These are phyloP conservation scores for Populus trichocarpa DNA, from an alignment of 441 rosid genomes.

Conservation along the genomic window DNA sequence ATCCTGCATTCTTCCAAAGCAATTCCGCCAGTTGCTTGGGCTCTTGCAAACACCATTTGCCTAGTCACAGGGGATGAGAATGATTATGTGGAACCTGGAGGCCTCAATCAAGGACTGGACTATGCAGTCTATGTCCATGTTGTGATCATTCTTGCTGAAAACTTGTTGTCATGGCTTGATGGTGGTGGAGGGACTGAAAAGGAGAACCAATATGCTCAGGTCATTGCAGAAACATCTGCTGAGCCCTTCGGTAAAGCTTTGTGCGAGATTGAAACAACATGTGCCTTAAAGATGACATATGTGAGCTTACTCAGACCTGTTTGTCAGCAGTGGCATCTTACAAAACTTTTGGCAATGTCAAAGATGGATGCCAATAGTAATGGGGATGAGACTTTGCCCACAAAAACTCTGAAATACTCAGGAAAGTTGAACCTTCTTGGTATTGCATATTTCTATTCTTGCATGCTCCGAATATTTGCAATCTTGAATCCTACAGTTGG, in stretches of 20 bases:
- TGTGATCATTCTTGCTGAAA: constrained; percentile 61
- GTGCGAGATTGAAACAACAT: constrained; percentile 27
- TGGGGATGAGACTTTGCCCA: constrained; percentile 28
- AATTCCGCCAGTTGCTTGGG: constrained; percentile 88
- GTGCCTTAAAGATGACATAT: constrained; percentile 47
- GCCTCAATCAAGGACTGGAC: constrained; percentile 45
- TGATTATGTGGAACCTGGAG: constrained; percentile 55
- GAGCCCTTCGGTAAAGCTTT: constrained; percentile 19
- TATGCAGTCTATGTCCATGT: constrained; percentile 65
- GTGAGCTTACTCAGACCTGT: constrained; percentile 69
- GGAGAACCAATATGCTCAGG: constrained; percentile 42
- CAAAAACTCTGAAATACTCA: constrained; percentile 26
- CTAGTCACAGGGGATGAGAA: constrained; percentile 61
- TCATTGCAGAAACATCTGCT: constrained; percentile 38
- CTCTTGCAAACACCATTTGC: constrained; percentile 77
- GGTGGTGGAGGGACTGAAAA: constrained; percentile 38
- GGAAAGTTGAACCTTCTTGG: constrained; percentile 62
- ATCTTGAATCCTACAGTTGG: constrained; percentile 61
- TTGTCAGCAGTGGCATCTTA: constrained; percentile 94
- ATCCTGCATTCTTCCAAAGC: constrained; percentile 34
- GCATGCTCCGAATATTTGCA: constrained; percentile 77
- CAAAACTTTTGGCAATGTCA: constrained; percentile 58
- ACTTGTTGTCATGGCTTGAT: constrained; percentile 53
- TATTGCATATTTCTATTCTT: constrained; percentile 77
- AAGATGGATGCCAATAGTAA: constrained; percentile 33